Evolutionary conservation across 768 basidiomycete species (phyloP).

Genomic region (Leucosporidium creatinivorum): DNA sequence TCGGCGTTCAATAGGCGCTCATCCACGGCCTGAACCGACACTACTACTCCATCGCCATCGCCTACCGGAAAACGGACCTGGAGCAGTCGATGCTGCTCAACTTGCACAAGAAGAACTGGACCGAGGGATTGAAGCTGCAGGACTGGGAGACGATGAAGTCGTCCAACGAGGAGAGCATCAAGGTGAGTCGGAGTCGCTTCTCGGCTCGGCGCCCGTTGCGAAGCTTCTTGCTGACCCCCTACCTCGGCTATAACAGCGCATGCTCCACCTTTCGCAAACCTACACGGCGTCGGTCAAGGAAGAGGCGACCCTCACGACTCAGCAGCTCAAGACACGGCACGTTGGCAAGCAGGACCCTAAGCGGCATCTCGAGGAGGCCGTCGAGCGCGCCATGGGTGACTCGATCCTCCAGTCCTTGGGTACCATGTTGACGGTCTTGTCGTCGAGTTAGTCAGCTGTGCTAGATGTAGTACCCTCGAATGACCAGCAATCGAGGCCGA

Average conservation of each 20-base stretch:
- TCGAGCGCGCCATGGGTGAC: constrained; percentile 96
- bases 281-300: constrained; percentile 99
- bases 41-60: constrained; percentile 96
- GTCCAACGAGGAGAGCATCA: constrained; percentile 84
- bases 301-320: constrained; percentile 85
- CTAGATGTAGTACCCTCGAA: too few species aligned
- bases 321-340: constrained; percentile 83
- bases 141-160: constrained; percentile 86
- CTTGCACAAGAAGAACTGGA: constrained; percentile 98
- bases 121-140: constrained; percentile 82
- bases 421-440: constrained; percentile 17
- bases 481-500: too few species aligned
- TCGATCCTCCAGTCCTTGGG: constrained; percentile 30
- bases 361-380: constrained; percentile 91
- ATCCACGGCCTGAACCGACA: constrained; percentile 97
- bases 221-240: background rate
- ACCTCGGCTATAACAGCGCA: constrained; percentile 53
- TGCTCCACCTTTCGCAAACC: constrained; percentile 83
- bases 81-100: constrained; percentile 99
- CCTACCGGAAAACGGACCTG: constrained; percentile 95
- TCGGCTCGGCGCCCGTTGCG: too few species aligned
- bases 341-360: constrained; percentile 56
- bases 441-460: too few species aligned
- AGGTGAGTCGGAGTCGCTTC: constrained; percentile 55
- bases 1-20: constrained; percentile 12